A percentile compares a stretch with the other conserved stretches of the same genome.
These are phyloP conservation scores for Astrothelium subdiscretum DNA, from an alignment of 495 filamentous ascomycete species.

Conservation along the genomic window DNA sequence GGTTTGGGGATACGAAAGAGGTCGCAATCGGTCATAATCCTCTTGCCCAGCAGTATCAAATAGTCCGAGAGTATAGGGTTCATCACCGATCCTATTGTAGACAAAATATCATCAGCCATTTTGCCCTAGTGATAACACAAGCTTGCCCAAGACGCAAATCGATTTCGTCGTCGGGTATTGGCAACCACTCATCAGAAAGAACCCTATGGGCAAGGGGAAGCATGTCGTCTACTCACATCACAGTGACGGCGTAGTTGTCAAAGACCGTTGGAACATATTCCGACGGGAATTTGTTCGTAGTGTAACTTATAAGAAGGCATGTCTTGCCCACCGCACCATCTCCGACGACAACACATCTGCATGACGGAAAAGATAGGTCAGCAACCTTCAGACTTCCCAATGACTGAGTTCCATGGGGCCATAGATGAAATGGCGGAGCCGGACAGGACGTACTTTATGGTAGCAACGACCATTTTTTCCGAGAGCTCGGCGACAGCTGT, in stretches of 20 bases:
- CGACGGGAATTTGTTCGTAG: conserved; percentile 98
- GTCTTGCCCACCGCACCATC: conserved; percentile 99
- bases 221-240: conserved; percentile 74
- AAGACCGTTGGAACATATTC: conserved; percentile 99
- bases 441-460: conserved; percentile 59
- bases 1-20: conserved; percentile 94
- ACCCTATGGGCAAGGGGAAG: no score
- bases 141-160: no score
- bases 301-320: conserved; percentile 96
- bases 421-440: neutral
- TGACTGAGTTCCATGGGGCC: neutral
- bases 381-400: neutral
- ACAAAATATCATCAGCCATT: neutral
- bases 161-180: no score
- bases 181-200: no score
- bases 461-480: conserved; percentile 64
- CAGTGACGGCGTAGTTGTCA: conserved; percentile 98
- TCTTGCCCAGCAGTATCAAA: conserved; percentile 99
- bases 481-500: neutral
- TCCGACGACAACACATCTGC: conserved; percentile 93
- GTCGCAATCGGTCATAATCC: conserved; percentile 95
- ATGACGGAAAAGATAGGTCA: neutral
- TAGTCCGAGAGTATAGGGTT: conserved; percentile 92
- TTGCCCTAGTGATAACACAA: neutral
- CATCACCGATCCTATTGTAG: conserved; percentile 81